Evolutionary conservation across 176 grass and related monocot genomes (phyloP), one percentile per base, ranked within the genome.

Genomic region (Eremochloa ophiuroides): DNA sequence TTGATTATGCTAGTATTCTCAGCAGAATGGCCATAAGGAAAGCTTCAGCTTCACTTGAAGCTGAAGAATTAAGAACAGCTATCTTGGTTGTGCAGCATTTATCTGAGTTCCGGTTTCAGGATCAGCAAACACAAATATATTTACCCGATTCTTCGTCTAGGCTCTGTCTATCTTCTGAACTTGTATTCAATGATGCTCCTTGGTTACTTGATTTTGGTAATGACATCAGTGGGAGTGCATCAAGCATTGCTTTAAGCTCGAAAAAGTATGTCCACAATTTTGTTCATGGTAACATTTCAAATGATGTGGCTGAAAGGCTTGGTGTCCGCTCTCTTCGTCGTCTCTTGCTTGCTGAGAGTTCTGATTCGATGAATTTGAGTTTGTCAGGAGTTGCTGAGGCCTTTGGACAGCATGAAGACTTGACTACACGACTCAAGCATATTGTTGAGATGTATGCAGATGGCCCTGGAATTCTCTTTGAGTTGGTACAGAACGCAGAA

Each of bases 371-470:
- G 95, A 98, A 98, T 73, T 87, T 98, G 75, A 94, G 92, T 91
- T 87, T 98, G 55, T 98, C 95, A 85, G 95, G 92, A 41, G 95
- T 93, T 89, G 95, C 95, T 66, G 95, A 98, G 73, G 95, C 92
- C 25, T 98, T 98, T 86, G 95, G 95, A 70, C 95, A 98, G 62
- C 95, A 98, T 68, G 95, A 98, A 89, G 95, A 89, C 82, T 92
- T 98, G 84, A 98, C 95, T 74, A 98, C 95, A 77, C 87, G 95
- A 48, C 83, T 98, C 14, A 98, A 98, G 70, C 95, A 94, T 82
- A 94, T 94, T 62, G 92, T 98, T 85, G 95, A 98, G 79, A 98
- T 98, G 95, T 98, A 98, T 82, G 95, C 92, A 78, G 92, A 98
- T 91, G 95, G 95, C 28, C 95, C 95, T 81, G 92, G 95, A 51